Percentiles rank a stretch among this genome's conserved stretches.
Conservation (phyloP, 2,329 filamentous ascomycete species). For the Cercospora sp. region DNA sequence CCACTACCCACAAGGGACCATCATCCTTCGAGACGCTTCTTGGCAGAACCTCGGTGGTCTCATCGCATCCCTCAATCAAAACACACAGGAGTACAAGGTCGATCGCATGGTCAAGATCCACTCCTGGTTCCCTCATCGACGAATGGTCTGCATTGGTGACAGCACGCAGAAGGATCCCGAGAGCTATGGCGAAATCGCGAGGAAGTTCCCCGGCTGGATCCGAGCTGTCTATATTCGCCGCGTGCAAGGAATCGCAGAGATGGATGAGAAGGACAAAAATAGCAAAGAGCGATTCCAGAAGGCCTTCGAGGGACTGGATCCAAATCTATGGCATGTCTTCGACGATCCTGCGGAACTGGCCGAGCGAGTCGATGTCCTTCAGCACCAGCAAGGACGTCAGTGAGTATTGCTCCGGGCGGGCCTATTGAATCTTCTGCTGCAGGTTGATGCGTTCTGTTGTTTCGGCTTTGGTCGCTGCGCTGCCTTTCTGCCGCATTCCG, state of each 20-base stretch:
- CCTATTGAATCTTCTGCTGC: neutral
- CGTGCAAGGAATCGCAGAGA: constrained; percentile 71
- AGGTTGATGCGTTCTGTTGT: neutral
- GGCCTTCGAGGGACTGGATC: constrained; percentile 75
- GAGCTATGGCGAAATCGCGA: constrained; percentile 76
- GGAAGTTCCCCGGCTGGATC: constrained; percentile 72
- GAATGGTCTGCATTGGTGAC: constrained; percentile 83
- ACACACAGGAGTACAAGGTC: constrained; percentile 83
- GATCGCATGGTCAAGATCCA: constrained; percentile 76
- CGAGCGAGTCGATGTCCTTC: constrained; percentile 40
- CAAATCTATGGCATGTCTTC: constrained; percentile 76
- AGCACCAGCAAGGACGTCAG: constrained; percentile 19
- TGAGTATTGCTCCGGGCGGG: constrained; percentile 17
- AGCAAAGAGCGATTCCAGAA: constrained; percentile 71
- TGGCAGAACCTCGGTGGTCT: constrained; percentile 84
- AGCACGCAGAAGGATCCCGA: constrained; percentile 91
- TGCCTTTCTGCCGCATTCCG: neutral
- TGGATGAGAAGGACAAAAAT: constrained; percentile 71
- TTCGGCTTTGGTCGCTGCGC: neutral
- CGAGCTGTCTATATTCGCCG: constrained; percentile 82
- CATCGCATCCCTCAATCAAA: constrained; percentile 73
- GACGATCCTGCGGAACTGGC: constrained; percentile 68
- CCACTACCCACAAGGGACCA: constrained; percentile 73
- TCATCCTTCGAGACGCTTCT: constrained; percentile 80
- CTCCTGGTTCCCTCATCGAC: constrained; percentile 72